Percentiles rank a stretch among this genome's conserved stretches.
phyloP scores from a whole-genome alignment of 139 green algal genomes.

The Chlorella sp. region DNA sequence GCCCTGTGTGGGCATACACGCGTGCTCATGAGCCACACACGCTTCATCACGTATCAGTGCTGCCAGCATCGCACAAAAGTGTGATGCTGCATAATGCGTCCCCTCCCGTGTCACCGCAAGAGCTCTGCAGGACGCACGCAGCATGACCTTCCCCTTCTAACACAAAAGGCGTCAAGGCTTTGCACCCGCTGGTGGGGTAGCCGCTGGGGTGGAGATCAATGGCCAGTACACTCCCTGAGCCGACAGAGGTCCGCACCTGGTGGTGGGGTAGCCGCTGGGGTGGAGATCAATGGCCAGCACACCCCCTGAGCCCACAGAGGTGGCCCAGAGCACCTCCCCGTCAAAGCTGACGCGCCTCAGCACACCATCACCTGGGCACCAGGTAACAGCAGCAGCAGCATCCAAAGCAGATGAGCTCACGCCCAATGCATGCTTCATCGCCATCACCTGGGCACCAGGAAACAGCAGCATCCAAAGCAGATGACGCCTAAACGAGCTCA shows the following conservation, averaged over 20 bases:
- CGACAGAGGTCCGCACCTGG: too few species aligned
- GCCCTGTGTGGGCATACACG: background rate
- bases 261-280: background rate
- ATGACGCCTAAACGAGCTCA: background rate
- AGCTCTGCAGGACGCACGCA: background rate
- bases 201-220: background rate
- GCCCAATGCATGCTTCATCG: background rate
- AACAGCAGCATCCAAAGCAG: background rate
- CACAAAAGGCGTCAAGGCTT: background rate
- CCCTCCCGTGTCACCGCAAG: background rate
- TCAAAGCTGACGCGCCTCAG: slow-evolving; percentile 10
- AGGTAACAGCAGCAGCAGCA: background rate
- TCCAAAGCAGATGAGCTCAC: background rate
- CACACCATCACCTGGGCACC: slow-evolving; percentile 8
- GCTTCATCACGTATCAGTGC: too few species aligned
- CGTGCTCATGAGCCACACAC: too few species aligned
- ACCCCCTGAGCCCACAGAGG: slow-evolving; percentile 15
- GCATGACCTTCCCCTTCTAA: background rate
- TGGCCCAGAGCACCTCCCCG: slow-evolving; percentile 4
- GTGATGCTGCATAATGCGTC: too few species aligned
- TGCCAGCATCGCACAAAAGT: too few species aligned
- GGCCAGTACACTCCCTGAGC: background rate
- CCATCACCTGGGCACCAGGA: slow-evolving; percentile 7
- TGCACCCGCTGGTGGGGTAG: background rate
- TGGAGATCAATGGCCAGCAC: slow-evolving; percentile 36